phyloP scores from a whole-genome alignment of 2,329 filamentous ascomycete genomes.

The Penicillium hesseltinei region DNA sequence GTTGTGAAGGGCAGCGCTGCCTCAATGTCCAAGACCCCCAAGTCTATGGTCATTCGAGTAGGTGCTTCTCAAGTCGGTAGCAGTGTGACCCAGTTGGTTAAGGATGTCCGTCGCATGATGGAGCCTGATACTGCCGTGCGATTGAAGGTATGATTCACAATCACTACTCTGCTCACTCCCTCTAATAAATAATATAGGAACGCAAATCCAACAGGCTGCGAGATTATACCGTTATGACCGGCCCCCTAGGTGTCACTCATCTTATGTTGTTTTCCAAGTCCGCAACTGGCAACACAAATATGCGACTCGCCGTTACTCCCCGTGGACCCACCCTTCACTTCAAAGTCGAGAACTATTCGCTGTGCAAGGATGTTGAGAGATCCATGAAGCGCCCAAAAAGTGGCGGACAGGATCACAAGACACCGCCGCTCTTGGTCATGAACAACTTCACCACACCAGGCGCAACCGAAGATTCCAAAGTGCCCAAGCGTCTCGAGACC shows the following conservation, averaged over 20 bases:
- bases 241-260: slow-evolving; percentile 88
- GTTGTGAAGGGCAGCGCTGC: slow-evolving; percentile 58
- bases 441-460: slow-evolving; percentile 83
- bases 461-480: slow-evolving; percentile 56
- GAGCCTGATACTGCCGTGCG: slow-evolving; percentile 89
- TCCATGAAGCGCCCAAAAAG: slow-evolving; percentile 79
- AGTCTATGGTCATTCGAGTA: slow-evolving; percentile 98
- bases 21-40: slow-evolving; percentile 67
- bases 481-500: slow-evolving; percentile 92
- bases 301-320: slow-evolving; percentile 82
- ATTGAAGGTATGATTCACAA: slow-evolving; percentile 58
- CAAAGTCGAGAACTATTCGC: slow-evolving; percentile 87
- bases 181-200: slow-evolving; percentile 52
- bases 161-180: not conserved
- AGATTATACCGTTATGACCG: slow-evolving; percentile 94
- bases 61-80: slow-evolving; percentile 90
- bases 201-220: slow-evolving; percentile 80
- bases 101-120: slow-evolving; percentile 91
- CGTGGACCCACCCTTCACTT: slow-evolving; percentile 92
- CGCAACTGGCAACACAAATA: slow-evolving; percentile 83
- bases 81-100: slow-evolving; percentile 85
- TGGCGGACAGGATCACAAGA: slow-evolving; percentile 80
- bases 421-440: slow-evolving; percentile 91
- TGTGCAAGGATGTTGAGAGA: slow-evolving; percentile 85
- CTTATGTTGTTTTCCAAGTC: slow-evolving; percentile 90